Evolutionary conservation across 1,139 yeast genomes (phyloP).

Genomic region (Meyerozyma elateridarum): DNA sequence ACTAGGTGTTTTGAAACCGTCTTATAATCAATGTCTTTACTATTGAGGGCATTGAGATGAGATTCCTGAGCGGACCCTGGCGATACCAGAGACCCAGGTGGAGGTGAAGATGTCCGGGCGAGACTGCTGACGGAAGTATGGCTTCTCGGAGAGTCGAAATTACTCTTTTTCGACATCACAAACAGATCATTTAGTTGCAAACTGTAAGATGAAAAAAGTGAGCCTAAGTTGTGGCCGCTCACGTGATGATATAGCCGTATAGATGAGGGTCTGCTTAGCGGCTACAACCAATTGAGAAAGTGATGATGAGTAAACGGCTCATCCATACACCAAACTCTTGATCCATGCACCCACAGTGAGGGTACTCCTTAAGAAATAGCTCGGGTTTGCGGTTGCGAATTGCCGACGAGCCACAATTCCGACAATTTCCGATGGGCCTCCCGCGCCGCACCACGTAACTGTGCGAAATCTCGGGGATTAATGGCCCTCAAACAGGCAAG

Average conservation of each 20-base stretch:
- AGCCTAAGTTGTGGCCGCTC: neutral
- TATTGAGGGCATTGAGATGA: slow-evolving; percentile 15
- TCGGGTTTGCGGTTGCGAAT: too few relatives aligned
- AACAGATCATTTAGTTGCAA: too few relatives aligned
- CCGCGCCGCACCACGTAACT: too few relatives aligned
- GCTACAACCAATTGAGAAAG: too few relatives aligned
- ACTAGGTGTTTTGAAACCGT: slow-evolving; percentile 32
- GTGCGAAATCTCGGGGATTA: too few relatives aligned
- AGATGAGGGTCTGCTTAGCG: neutral
- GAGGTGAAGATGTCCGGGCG: neutral
- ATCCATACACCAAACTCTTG: too few relatives aligned
- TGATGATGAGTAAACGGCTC: too few relatives aligned
- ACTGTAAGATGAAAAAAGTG: neutral
- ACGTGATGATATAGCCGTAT: neutral
- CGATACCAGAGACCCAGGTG: neutral
- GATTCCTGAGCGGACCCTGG: slow-evolving; percentile 9
- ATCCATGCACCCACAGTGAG: too few relatives aligned
- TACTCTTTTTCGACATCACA: neutral
- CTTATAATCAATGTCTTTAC: slow-evolving; percentile 26
- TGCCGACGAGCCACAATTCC: too few relatives aligned
- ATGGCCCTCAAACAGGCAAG: too few relatives aligned
- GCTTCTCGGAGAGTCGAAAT: neutral
- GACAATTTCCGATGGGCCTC: too few relatives aligned
- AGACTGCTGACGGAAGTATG: neutral
- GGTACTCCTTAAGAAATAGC: too few relatives aligned